Evolutionary conservation across 2,329 filamentous ascomycete genomes (phyloP), one percentile per base, ranked within the genome.

Genomic region (Sarocladium kiliense): DNA sequence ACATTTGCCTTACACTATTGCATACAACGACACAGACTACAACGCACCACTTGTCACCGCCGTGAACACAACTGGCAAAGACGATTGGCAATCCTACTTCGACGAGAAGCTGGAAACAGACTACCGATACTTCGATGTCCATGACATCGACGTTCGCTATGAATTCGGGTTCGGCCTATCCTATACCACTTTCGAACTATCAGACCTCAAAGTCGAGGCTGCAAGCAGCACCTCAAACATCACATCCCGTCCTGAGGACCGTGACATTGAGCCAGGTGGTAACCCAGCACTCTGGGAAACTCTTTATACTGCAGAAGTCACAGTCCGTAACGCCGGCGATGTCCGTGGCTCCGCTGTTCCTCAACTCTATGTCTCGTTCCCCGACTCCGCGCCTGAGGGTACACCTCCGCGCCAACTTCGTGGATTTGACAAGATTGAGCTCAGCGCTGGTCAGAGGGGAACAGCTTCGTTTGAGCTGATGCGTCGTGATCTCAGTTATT

Each of bases 1-100:
- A 7, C 83, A 86, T 60, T 74, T 90, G 10, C 86, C 86, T 3
- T 89, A 89, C 71, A 89, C 86, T n/a, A 81, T 88, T 61, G 85
- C 85, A n/a, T 69, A 73, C 57, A 76, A 78, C 25, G 79, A 75
- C 19, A 72, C 68, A 34, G 74, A 76, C 67, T 75, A 75, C 66
- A 74, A 74, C 44, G 70, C 70, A 1, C 71, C 72, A 2, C 66
- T 68, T 1, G 72, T 68, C 16, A 73, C 71, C 1, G 64, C 61
- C 11, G 58, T 71, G 60, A 66, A 69, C 61, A 72, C 67, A 49
- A 68, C 64, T 1, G 71, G 70, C 30, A 56, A 58, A n/a, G 60
- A 73, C 47, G 71, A 72, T 60, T 75, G 72, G 73, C 73, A 75
- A 66, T 66, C 67, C 1, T 70, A 67, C 63, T 88, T 87, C 66